Conservation (phyloP, 306 rosid genomes). For the Urtica urens region DNA sequence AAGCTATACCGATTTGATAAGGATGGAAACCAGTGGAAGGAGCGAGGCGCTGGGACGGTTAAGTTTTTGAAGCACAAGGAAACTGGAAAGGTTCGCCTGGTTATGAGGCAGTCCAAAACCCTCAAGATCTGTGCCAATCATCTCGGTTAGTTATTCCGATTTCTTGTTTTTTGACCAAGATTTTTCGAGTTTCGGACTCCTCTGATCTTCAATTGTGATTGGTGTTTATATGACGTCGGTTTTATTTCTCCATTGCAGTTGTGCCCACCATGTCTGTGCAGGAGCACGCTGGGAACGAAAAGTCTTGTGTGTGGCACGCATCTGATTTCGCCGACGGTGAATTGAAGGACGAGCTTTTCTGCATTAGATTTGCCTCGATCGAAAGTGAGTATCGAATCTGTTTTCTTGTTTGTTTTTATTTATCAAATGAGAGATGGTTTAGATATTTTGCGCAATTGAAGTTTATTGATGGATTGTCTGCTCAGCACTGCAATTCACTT, state of each 20-base stretch:
- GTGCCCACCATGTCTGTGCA: constrained; percentile 61
- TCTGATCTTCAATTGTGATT: background rate
- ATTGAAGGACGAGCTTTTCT: constrained; percentile 91
- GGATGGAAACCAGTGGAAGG: constrained; percentile 87
- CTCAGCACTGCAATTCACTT: no score
- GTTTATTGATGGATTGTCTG: no score
- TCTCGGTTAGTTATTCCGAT: constrained; percentile 33
- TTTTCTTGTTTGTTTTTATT: background rate
- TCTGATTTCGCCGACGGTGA: constrained; percentile 92
- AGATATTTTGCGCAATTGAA: no score
- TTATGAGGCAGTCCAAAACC: constrained; percentile 82
- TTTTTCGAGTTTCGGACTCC: no score
- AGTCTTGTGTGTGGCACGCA: constrained; percentile 95
- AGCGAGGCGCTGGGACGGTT: constrained; percentile 80
- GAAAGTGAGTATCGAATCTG: constrained; percentile 50
- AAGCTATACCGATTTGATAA: constrained; percentile 92
- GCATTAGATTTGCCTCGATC: constrained; percentile 83
- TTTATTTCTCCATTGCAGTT: constrained; percentile 50
- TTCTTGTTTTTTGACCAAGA: background rate
- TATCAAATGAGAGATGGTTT: background rate
- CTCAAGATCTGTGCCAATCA: constrained; percentile 96
- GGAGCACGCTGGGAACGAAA: constrained; percentile 95
- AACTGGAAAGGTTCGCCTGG: constrained; percentile 61
- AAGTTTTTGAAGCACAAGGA: constrained; percentile 64
- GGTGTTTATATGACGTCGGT: background rate